These are phyloP conservation scores for Przewalskia tangutica DNA, from an alignment of 257 asterid genomes.

Conservation along the genomic window DNA sequence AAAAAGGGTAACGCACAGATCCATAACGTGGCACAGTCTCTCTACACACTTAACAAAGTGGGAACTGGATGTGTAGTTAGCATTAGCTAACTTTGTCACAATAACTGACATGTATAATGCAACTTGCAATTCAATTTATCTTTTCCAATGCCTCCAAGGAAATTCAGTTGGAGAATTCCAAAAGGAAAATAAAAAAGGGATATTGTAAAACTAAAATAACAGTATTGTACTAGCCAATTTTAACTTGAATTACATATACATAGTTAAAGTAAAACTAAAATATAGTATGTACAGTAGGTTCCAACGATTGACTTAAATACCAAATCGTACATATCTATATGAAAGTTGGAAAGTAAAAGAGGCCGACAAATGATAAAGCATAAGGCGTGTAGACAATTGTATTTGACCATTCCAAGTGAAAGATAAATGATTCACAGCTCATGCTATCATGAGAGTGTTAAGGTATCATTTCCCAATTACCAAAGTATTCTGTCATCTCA, in stretches of 20 bases:
- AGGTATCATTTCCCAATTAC: background rate
- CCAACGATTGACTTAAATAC: background rate
- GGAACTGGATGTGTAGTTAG: background rate
- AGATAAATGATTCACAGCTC: background rate
- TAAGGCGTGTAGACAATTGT: background rate
- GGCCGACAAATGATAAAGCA: background rate
- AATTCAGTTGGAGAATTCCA: background rate
- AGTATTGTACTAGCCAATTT: background rate
- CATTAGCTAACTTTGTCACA: background rate
- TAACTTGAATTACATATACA: background rate
- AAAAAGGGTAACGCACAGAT: background rate
- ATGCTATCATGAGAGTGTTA: background rate
- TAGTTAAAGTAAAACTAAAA: background rate
- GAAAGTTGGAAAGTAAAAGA: background rate
- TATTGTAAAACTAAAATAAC: background rate
- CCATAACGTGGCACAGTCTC: background rate
- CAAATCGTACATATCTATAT: background rate
- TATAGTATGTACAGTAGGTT: background rate
- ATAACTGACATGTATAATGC: background rate
- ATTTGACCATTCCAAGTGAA: background rate
- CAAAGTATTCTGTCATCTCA: background rate
- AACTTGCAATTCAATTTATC: background rate
- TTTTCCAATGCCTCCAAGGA: background rate
- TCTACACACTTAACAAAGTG: background rate
- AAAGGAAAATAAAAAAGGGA: background rate